phyloP scores from a whole-genome alignment of 2,329 filamentous ascomycete species.

The Amauroascus niger region DNA sequence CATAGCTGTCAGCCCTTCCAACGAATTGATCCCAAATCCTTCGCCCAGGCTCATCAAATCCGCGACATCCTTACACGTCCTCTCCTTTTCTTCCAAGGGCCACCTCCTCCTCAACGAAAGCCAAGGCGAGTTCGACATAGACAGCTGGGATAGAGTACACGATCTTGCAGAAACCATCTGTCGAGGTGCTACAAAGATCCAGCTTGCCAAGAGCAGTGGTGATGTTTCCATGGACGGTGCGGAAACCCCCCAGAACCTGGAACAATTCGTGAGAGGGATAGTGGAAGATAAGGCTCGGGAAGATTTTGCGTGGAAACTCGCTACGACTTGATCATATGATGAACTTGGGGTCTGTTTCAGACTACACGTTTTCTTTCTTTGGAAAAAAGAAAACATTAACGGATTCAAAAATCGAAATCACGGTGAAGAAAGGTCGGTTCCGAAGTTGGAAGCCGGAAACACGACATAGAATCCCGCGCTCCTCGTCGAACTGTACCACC shows the following conservation, averaged over 20 bases:
- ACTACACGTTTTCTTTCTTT: no score
- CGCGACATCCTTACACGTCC: conserved; percentile 66
- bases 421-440: background rate
- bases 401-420: background rate
- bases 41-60: conserved; percentile 51
- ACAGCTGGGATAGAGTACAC: conserved; percentile 64
- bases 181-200: conserved; percentile 34
- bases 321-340: conserved; percentile 16
- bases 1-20: conserved; percentile 46
- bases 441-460: background rate
- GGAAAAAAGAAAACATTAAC: background rate
- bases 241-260: conserved; percentile 39
- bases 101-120: conserved; percentile 71
- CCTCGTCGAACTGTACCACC: no score
- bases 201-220: conserved; percentile 14
- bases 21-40: conserved; percentile 49
- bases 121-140: conserved; percentile 64
- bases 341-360: background rate
- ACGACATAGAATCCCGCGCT: background rate
- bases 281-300: conserved; percentile 47
- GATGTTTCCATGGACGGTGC: conserved; percentile 32
- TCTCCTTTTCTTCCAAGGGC: conserved; percentile 66
- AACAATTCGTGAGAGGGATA: conserved; percentile 52
- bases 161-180: conserved; percentile 58
- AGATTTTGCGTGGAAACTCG: conserved; percentile 33